Base-by-base conservation (phyloP, 352 stramenopile genomes). In the Globisporangium mamillatum region DNA sequence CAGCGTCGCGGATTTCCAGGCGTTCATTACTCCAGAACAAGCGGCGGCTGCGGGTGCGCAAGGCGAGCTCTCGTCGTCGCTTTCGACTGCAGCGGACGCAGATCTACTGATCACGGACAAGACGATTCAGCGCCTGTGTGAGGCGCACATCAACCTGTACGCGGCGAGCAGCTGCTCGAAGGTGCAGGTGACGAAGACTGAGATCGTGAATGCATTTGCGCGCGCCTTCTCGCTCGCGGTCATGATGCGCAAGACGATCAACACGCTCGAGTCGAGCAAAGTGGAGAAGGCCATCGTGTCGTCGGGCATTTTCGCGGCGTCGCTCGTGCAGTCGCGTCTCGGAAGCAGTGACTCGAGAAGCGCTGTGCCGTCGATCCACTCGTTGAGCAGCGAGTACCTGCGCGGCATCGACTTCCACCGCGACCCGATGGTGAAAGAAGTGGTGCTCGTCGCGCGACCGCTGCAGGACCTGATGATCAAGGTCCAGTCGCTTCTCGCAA, bases 351-450 rank as follows among this genome's bases (percentile, higher is more conserved):
- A 81, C 48, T 70, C 72, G 4, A 67, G 73, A 20, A 67, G 57
- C 34, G 76, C 69, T 3, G 83, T 89, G 29, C 84, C 84, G 8
- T 73, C 79, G 4, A 78, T 89, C 53, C 79, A 86, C 29, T 65
- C 80, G n/a, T 68, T 94, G 16, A 88, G 65, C 63, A 89, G 77
- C 68, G 84, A 92, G 46, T 93, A 94, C 75, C 86, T 94, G 22
- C 75, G 77, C 36, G 84, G 80, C 34, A 79, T 97, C 34, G 93
- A 98, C 67, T 99, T 99, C 71, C 93, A 99, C 57, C 90, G 89
- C 52, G 94, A 98, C 69, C 90, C 95, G 25, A 82, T 98, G n/a
- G 83, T 97, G 18, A 90, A 92, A 65, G 95, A 99, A 89, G 89
- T 93, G 32, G 79, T 98, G 22, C 84, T 95, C 32, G 93, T 96